Evolutionary conservation across 768 basidiomycete genomes (phyloP).

Genomic region (Suillus hirtellus): DNA sequence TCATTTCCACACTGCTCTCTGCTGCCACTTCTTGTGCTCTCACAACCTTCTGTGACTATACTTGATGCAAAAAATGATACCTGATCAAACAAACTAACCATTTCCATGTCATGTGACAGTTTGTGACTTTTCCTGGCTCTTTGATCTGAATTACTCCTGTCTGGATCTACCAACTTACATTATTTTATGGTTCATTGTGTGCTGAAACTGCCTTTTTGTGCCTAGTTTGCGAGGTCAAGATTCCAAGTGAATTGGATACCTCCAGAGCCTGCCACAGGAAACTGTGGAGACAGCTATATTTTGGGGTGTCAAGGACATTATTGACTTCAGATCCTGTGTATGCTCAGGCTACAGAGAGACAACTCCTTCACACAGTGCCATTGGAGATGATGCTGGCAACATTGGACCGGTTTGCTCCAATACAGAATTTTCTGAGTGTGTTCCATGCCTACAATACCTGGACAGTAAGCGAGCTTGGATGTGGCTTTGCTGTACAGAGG

Average conservation of each 20-base stretch:
- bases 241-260: constrained; percentile 66
- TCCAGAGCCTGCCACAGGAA: constrained; percentile 57
- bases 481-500: constrained; percentile 37
- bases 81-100: constrained; percentile 17
- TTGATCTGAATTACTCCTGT: background rate
- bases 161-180: background rate
- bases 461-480: constrained; percentile 32
- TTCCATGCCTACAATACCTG: constrained; percentile 20
- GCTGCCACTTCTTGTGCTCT: background rate
- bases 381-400: constrained; percentile 5
- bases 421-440: constrained; percentile 12
- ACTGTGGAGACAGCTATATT: constrained; percentile 60
- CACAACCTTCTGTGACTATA: background rate
- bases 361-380: constrained; percentile 13
- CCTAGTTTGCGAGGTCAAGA: constrained; percentile 47
- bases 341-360: constrained; percentile 19
- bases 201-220: background rate
- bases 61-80: constrained; percentile 5
- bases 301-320: constrained; percentile 44
- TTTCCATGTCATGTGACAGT: background rate
- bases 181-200: background rate
- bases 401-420: constrained; percentile 1
- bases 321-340: constrained; percentile 19
- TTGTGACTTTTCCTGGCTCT: background rate
- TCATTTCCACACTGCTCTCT: background rate